Conservation (phyloP, 306 rosid species). For the Trichosanthes truncata region DNA sequence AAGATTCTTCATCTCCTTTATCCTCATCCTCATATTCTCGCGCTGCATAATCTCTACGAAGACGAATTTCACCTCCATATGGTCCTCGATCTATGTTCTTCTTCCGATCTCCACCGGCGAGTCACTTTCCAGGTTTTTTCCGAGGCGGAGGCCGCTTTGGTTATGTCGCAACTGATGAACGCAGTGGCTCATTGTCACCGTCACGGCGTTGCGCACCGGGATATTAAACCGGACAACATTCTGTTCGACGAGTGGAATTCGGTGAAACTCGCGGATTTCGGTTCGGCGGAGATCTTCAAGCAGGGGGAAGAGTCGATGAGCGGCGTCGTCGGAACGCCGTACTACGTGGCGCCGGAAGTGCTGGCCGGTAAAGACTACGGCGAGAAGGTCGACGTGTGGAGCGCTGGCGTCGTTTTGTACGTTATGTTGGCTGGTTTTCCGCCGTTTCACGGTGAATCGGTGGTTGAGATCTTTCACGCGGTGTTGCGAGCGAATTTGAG, state of each 20-base stretch:
- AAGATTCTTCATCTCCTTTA: conserved; percentile 38
- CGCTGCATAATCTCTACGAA: conserved; percentile 35
- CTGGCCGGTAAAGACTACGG: conserved; percentile 38
- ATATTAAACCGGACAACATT: conserved; percentile 60
- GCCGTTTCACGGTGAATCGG: conserved; percentile 55
- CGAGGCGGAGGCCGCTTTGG: conserved; percentile 32
- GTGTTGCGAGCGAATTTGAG: conserved; percentile 48
- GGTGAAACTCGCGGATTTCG: conserved; percentile 42
- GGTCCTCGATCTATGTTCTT: conserved; percentile 47
- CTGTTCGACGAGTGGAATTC: conserved; percentile 28
- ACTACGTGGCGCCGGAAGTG: conserved; percentile 70
- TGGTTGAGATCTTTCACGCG: conserved; percentile 49
- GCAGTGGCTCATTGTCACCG: conserved; percentile 54
- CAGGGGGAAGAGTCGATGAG: conserved; percentile 34
- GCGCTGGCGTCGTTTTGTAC: conserved; percentile 71
- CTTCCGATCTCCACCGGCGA: conserved; percentile 34
- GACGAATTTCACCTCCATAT: conserved; percentile 48
- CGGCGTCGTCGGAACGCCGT: conserved; percentile 60
- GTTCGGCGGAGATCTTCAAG: conserved; percentile 49
- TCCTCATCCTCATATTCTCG: conserved; percentile 44
- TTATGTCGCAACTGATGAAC: conserved; percentile 40
- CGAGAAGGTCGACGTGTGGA: conserved; percentile 74
- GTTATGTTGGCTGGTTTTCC: conserved; percentile 46
- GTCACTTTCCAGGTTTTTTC: conserved; percentile 11
- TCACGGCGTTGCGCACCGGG: conserved; percentile 58